Conservation (phyloP, 2,329 filamentous ascomycete species). For the Leptographium wingfieldii region DNA sequence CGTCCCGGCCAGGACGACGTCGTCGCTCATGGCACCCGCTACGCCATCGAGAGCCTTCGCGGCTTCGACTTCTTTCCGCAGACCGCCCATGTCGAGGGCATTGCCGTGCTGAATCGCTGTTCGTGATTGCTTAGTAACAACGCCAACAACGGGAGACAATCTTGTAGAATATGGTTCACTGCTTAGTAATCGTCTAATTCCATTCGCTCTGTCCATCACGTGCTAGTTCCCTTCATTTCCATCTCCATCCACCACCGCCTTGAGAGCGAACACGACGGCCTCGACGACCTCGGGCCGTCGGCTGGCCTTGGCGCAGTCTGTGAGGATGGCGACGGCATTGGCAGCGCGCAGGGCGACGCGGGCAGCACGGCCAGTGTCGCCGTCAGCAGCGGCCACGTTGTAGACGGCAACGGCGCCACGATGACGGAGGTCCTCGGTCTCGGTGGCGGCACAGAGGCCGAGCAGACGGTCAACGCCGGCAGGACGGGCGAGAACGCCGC, state of each 20-base stretch:
- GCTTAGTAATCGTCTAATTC: neutral
- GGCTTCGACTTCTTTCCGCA: slow-evolving; percentile 98
- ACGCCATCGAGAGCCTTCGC: slow-evolving; percentile 78
- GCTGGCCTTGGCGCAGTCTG: slow-evolving; percentile 55
- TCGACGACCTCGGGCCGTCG: slow-evolving; percentile 58
- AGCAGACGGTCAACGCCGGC: slow-evolving; percentile 68
- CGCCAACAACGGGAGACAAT: too few species aligned
- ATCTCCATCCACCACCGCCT: slow-evolving; percentile 42
- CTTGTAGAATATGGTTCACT: too few species aligned
- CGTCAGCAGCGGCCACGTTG: slow-evolving; percentile 59
- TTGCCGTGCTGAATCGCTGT: slow-evolving; percentile 46
- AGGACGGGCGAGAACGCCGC: slow-evolving; percentile 55
- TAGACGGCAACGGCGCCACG: slow-evolving; percentile 63
- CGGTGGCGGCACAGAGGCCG: slow-evolving; percentile 67
- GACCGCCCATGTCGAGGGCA: slow-evolving; percentile 57
- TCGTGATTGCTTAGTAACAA: too few species aligned
- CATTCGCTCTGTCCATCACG: neutral
- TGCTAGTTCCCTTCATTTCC: neutral
- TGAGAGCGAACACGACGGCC: slow-evolving; percentile 59
- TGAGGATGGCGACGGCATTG: slow-evolving; percentile 55
- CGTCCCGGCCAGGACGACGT: slow-evolving; percentile 15
- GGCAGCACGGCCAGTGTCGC: slow-evolving; percentile 49
- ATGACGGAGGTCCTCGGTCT: slow-evolving; percentile 53
- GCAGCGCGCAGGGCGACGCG: slow-evolving; percentile 46
- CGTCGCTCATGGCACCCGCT: slow-evolving; percentile 32